Evolutionary conservation across 2,329 filamentous ascomycete species (phyloP), one percentile per base, ranked within the genome.

Genomic region (Penicillium decumbens): DNA sequence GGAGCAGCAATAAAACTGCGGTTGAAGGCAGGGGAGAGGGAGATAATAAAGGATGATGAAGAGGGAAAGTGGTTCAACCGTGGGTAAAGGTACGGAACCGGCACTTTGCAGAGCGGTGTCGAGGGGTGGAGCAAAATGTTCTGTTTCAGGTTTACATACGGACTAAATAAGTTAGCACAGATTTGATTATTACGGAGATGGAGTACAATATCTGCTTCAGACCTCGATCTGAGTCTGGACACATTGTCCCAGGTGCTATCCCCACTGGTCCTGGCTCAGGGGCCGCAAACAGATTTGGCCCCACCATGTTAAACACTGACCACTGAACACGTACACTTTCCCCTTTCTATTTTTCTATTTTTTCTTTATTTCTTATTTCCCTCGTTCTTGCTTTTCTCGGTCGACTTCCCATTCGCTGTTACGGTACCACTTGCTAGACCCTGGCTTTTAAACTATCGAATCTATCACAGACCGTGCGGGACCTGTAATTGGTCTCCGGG

Each of bases 121-220:
- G 51, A 45, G 47, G 64, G 65, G 65, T 64, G 55, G 62, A 53
- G 50, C 33, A 37, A 43, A 38, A 50, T 54, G 53, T 54, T 54
- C 60, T 64, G 67, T 69, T 69, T 69, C 66, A 68, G 65, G 61
- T 66, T 66, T 66, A 63, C 61, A 18, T 23, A 23, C 20, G 4
- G 20, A 23, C 33, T 15, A 9, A 18, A 18, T 20, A 15, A 18
- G 5, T 18, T 37, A 37, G 33, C 18, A 37, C 33, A 9, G 32
- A 35, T 20, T 35, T 4, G 32, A 23, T 37, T 37, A 23, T 13
- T 20, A 28, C 27, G 20, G 33, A 37, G 20, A 37, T 12, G n/a
- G 38, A 18, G 15, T 2, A 18, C 42, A 42, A 40, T 40, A 43
- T 29, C 28, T 33, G 29, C 20, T 29, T 24, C 38, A 37, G 30